These are phyloP conservation scores for Triticum dicoccoides DNA, from an alignment of 176 grass and related monocot genomes.

Conservation along the genomic window DNA sequence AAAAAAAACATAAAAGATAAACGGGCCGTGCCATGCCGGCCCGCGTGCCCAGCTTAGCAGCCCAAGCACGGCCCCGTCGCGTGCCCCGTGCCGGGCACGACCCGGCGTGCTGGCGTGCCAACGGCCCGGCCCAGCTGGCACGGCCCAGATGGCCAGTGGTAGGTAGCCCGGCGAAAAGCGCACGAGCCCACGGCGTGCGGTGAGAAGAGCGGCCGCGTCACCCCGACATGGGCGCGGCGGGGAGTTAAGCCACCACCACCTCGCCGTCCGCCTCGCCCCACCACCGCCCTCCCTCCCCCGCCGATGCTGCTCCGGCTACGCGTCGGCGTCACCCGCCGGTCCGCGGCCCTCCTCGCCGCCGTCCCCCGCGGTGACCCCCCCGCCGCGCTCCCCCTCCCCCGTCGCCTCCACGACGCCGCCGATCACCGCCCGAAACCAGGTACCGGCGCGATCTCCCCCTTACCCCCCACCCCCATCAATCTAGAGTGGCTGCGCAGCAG, in stretches of 20 bases:
- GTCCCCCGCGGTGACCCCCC: background rate
- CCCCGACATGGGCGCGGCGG: background rate
- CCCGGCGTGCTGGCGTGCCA: too few species aligned
- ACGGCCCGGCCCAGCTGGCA: too few species aligned
- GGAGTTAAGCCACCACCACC: constrained; percentile 4
- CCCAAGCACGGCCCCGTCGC: too few species aligned
- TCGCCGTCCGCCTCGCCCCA: background rate
- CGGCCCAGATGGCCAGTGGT: too few species aligned
- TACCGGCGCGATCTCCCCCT: background rate
- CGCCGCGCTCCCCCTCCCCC: background rate
- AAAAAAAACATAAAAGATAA: too few species aligned
- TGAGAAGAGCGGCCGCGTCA: background rate
- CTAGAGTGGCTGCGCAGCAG: too few species aligned
- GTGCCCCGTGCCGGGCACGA: too few species aligned
- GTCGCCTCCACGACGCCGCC: constrained; percentile 25
- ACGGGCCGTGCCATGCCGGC: too few species aligned
- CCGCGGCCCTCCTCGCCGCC: background rate
- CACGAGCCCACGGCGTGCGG: background rate
- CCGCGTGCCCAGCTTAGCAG: too few species aligned
- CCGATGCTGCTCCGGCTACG: constrained; percentile 28
- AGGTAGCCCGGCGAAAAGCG: background rate
- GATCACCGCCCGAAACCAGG: constrained; percentile 22
- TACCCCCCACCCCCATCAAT: background rate
- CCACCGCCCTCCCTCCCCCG: background rate
- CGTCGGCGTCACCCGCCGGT: background rate